phyloP scores from a whole-genome alignment of 2,329 filamentous ascomycete species.

The Botrytis porri region DNA sequence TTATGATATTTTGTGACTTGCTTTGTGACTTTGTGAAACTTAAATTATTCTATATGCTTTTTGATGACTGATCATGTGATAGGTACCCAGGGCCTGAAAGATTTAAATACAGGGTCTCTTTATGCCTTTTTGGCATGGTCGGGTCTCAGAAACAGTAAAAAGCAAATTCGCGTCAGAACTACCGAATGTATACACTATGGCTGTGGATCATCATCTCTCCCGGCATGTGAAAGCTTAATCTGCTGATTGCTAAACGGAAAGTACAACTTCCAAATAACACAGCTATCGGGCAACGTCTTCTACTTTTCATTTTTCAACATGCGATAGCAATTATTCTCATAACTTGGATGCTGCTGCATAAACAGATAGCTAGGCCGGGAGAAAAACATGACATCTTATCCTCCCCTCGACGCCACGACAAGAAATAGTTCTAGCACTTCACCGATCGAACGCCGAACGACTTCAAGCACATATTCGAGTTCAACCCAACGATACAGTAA shows the following conservation, averaged over 20 bases:
- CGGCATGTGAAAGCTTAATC: conserved; percentile 12
- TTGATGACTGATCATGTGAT: neutral
- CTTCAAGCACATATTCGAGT: conserved; percentile 28
- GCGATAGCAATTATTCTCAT: conserved; percentile 17
- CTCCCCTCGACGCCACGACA: conserved; percentile 20
- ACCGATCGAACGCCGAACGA: conserved; percentile 28
- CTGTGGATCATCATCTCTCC: conserved; percentile 9
- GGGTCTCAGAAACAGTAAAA: conserved; percentile 4
- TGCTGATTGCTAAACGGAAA: neutral
- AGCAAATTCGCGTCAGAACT: conserved; percentile 9
- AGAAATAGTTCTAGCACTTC: conserved; percentile 32
- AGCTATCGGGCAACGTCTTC: neutral
- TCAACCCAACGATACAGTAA: conserved; percentile 37
- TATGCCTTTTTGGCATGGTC: conserved; percentile 7
- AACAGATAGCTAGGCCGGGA: conserved; percentile 21
- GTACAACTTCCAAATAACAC: neutral
- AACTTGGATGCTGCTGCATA: conserved; percentile 21
- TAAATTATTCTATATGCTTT: neutral
- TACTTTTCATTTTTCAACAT: conserved; percentile 16
- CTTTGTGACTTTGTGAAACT: neutral
- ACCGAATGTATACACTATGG: neutral
- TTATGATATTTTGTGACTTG: neutral
- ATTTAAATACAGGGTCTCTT: neutral
- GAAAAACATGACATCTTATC: conserved; percentile 32
- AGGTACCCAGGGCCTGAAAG: neutral